Evolutionary conservation across 2,329 filamentous ascomycete species (phyloP).

Genomic region (Trichoderma aggressivum): DNA sequence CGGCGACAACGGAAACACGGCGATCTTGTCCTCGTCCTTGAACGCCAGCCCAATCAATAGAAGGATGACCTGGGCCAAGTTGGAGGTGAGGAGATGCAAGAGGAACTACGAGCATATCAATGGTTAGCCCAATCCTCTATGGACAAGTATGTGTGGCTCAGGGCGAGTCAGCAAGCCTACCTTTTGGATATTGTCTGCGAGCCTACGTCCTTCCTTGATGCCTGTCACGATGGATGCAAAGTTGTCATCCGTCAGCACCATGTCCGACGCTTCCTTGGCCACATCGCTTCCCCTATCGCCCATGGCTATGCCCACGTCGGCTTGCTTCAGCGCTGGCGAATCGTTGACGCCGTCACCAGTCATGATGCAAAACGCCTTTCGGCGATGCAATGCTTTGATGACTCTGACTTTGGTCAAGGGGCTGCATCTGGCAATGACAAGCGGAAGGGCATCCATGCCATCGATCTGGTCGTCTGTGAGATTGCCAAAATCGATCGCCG

Average conservation of each 20-base stretch:
- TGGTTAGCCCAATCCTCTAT: not conserved
- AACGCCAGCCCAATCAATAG: constrained; percentile 67
- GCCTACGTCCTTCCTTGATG: constrained; percentile 65
- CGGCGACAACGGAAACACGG: constrained; percentile 68
- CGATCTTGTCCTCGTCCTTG: constrained; percentile 56
- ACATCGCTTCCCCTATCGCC: constrained; percentile 68
- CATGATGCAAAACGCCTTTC: constrained; percentile 68
- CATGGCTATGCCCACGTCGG: constrained; percentile 76
- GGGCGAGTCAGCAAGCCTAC: constrained; percentile 35
- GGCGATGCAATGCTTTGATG: constrained; percentile 69
- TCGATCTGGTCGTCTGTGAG: constrained; percentile 63
- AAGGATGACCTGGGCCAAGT: constrained; percentile 66
- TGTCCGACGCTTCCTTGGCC: constrained; percentile 78
- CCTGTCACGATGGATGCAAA: constrained; percentile 77
- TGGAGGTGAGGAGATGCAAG: constrained; percentile 65
- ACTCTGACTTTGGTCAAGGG: constrained; percentile 71
- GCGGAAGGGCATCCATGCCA: constrained; percentile 55
- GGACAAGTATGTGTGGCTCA: not conserved
- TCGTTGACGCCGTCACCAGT: constrained; percentile 75
- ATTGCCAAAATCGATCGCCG: constrained; percentile 59
- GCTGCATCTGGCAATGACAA: constrained; percentile 67
- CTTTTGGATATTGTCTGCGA: constrained; percentile 74
- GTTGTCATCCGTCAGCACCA: constrained; percentile 85
- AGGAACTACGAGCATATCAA: constrained; percentile 45
- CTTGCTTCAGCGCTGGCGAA: constrained; percentile 67